Base-by-base conservation (phyloP, 257 asterid genomes). In the Scutellaria galericulata region DNA sequence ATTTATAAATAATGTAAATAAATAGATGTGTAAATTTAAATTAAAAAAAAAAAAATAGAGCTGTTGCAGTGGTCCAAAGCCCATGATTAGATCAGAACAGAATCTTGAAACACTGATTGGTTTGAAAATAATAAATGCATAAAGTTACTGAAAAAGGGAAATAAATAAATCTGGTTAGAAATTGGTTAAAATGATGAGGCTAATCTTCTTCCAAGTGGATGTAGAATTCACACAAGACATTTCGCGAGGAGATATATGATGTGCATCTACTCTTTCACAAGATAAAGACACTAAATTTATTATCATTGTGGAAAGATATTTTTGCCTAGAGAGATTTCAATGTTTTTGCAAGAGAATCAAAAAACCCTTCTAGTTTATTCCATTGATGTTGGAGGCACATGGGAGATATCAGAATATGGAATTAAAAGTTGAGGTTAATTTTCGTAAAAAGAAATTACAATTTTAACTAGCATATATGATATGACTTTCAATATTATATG, bases 141-240 rank as follows among this genome's bases (percentile, higher is more conserved):
- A 70, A 75, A 79, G 50, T 71, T 65, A 15, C 46, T 47, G 74
- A 47, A 52, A 13, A 27, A 2, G 37, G 5, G 37, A 31, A 31
- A 31, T 31, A 4, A 31, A 31, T 0, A 0, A 24, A 31, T 31
- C 2, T 31, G 5, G 4, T 31, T 31, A 31, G 37, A 31, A 31
- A 31, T 4, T 31, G 78, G 72, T 64, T 42, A 20, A 58, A 39
- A 18, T 45, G 6, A 31, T 75, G 77, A 44, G 84, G 86, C 65
- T 56, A 44, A 8, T 58, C 13, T 44, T 11, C 18, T 39, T 76
- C 80, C 74, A 79, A 47, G 83, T 79, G 75, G 75, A 48, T 50
- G 79, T 7, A 35, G 68, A 58, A 67, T 55, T 70, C 69, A 44
- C 66, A 58, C 44, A 62, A 20, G 78, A 65, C 35, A 45, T 61